Evolutionary conservation across 169 alveolate species (phyloP).

Genomic region (Cryptosporidium sp.): DNA sequence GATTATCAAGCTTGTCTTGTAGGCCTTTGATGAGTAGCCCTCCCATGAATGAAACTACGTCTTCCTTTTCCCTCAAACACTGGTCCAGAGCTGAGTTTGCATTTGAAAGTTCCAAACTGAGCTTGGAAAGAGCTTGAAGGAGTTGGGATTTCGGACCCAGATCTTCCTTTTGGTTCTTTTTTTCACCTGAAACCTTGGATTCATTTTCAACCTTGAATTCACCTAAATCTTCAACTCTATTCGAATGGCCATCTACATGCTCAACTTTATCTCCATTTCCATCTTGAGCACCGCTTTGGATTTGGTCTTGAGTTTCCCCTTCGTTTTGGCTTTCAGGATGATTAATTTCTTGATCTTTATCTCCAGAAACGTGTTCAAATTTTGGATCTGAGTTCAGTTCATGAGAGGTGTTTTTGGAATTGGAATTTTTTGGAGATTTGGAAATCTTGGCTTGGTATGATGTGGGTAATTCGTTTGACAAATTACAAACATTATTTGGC

Average conservation of each 20-base stretch:
- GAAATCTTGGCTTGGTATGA: background rate
- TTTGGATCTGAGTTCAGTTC: background rate
- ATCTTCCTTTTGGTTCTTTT: background rate
- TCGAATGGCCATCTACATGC: no score
- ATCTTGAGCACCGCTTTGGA: background rate
- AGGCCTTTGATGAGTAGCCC: background rate
- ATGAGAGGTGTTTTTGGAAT: no score
- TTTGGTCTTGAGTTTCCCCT: background rate
- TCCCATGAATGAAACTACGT: background rate
- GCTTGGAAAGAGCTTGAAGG: conserved; percentile 26
- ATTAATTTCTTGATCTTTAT: background rate
- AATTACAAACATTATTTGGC: background rate
- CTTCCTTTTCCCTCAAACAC: background rate
- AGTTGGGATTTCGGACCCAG: background rate
- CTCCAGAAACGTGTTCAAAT: background rate
- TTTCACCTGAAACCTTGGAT: background rate
- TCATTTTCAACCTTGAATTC: no score
- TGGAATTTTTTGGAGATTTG: background rate
- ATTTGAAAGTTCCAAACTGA: conserved; percentile 21
- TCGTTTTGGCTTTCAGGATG: background rate
- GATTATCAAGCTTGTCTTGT: conserved; percentile 12
- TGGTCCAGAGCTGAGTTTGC: conserved; percentile 11
- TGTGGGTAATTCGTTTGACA: background rate
- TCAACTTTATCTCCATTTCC: background rate
- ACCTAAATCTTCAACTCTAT: no score